Evolutionary conservation across 768 basidiomycete species (phyloP).

Genomic region (Hygrocybe coccinea): DNA sequence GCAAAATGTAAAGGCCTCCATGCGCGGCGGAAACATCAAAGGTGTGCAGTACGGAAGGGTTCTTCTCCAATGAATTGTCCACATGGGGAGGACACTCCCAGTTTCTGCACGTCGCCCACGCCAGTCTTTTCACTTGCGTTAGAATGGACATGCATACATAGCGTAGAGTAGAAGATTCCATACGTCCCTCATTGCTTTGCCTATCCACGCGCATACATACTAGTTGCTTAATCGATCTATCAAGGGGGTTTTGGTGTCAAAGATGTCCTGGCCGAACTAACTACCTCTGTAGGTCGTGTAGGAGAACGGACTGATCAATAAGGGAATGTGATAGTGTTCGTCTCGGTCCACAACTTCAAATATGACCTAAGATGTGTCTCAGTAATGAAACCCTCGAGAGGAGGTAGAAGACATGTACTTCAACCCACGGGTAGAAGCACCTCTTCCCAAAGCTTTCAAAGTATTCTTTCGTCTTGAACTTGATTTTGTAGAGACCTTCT

Average conservation of each 20-base stretch:
- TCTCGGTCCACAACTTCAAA: constrained; percentile 67
- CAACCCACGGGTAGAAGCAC: constrained; percentile 88
- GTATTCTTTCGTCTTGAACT: constrained; percentile 80
- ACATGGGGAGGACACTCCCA: constrained; percentile 14
- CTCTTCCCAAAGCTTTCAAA: constrained; percentile 58
- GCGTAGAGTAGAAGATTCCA: constrained; percentile 3
- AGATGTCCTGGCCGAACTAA: constrained; percentile 29
- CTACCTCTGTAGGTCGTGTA: constrained; percentile 95
- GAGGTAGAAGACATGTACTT: constrained; percentile 45
- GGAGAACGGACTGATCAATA: constrained; percentile 87
- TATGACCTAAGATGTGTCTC: constrained; percentile 59
- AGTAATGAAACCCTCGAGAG: neutral
- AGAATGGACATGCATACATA: neutral
- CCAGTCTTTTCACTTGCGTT: constrained; percentile 24
- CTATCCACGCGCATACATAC: neutral
- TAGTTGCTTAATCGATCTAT: neutral
- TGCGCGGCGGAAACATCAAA: constrained; percentile 77
- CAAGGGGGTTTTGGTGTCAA: neutral
- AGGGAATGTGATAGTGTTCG: constrained; percentile 87
- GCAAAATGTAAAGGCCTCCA: constrained; percentile 78
- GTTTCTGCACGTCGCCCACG: constrained; percentile 18
- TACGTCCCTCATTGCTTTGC: neutral
- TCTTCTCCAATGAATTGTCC: constrained; percentile 26
- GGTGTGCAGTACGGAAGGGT: constrained; percentile 81
- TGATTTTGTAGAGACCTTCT: constrained; percentile 74